Evolutionary conservation across 345 rosid genomes (phyloP).

Genomic region (Fremontodendron californicum): DNA sequence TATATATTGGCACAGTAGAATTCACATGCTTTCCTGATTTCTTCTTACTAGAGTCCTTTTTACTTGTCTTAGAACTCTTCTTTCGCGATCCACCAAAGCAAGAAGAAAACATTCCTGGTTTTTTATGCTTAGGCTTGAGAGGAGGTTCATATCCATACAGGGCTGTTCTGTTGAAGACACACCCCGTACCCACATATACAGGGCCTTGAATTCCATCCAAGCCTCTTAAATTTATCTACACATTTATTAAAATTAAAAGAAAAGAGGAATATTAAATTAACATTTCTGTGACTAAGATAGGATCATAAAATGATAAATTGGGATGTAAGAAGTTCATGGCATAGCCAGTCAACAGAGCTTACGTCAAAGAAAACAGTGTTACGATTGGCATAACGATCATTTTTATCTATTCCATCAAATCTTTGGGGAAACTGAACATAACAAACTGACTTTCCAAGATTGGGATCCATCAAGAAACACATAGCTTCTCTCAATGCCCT

Average conservation of each 20-base stretch:
- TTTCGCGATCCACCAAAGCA: conserved; percentile 76
- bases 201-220: conserved; percentile 99
- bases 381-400: conserved; percentile 86
- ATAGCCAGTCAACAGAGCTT: conserved; percentile 23
- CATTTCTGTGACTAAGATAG: not conserved
- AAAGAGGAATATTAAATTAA: not conserved
- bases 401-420: conserved; percentile 87
- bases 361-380: conserved; percentile 93
- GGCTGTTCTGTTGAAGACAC: conserved; percentile 92
- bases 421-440: conserved; percentile 95
- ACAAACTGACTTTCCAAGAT: conserved; percentile 81
- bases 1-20: not conserved
- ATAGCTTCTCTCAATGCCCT: conserved; percentile 86
- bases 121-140: conserved; percentile 62
- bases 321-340: not conserved
- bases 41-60: conserved; percentile 24
- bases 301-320: not conserved
- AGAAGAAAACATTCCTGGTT: conserved; percentile 54
- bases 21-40: conserved; percentile 11
- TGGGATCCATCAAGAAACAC: conserved; percentile 94
- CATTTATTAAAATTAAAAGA: not conserved
- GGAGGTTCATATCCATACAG: conserved; percentile 95
- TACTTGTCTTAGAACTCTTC: conserved; percentile 36
- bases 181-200: conserved; percentile 95
- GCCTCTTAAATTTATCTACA: conserved; percentile 90